Evolutionary conservation across 768 basidiomycete species (phyloP), one percentile per base, ranked within the genome.

Genomic region (Mycena alexandri): DNA sequence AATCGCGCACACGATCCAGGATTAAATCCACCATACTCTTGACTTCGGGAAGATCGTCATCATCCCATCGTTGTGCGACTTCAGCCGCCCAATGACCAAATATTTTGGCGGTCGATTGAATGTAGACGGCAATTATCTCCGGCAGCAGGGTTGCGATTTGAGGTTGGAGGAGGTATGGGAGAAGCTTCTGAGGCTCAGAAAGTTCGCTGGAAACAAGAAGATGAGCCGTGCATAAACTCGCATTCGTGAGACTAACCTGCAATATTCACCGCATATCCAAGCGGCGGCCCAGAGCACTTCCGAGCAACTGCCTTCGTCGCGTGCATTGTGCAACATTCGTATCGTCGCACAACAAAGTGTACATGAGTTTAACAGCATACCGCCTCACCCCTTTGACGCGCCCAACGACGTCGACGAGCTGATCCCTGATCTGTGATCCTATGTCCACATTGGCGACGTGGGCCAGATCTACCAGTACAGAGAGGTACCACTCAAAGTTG

Each of bases 401-500:
- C 34, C 92, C 92, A 2, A 90, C 89, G 25, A 99, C 87, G 73
- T 98, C 96, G 16, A 98, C 87, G 7, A 99, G 81, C 69, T 95
- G 93, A 67, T 95, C 90, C 14, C 90, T 86, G 60, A 98, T 92
- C 72, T 92, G 87, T 0, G 80, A 74, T 2, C 95, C 95, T 53
- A 98, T 83, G 70, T 93, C 84, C 53, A 91, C 93, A 29, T 90
- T 87, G 56, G 95, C 92, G 44, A 98, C 85, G 75, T 98, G 94
- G 0, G 94, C 90, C 11, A 99, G 84, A 75, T 98, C 96, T 51
- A 98, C 87, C 33, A 99, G 88, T 10, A 96, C 95, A 6, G 97
- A 98, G 22, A 99, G 85, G 77, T 95, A 98, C 97, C 98, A 99
- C 75, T 98, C 94, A 75, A 99, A 99, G 79, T 98, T 96, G 50